Evolutionary conservation across 2,329 filamentous ascomycete species (phyloP), one percentile per base, ranked within the genome.

Genomic region (Simplicillium aogashimaense): DNA sequence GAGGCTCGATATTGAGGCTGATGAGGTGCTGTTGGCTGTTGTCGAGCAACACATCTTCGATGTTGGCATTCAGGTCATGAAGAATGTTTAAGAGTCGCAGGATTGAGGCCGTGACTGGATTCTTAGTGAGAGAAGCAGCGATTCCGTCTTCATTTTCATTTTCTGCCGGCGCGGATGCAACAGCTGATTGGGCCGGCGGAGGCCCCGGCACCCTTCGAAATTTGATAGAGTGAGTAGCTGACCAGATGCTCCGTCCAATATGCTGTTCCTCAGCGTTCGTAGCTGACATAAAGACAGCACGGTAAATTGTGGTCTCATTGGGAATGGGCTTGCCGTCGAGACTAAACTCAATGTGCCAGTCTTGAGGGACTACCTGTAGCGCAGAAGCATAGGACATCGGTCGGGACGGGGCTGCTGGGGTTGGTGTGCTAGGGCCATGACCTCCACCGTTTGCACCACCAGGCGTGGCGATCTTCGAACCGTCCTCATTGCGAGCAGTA

Each of bases 321-420:
- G 85, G 72, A 43, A 98, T 83, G 2, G 84, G 74, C 57, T 88
- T 87, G 39, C 76, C 83, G 47, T 94, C 83, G 37, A 97, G 75
- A 49, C 78, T 89, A 62, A 98, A 98, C 54, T 97, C 86, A 45
- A 98, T 88, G 53, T 98, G 90, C 92, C 92, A 98, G 55, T 97
- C 89, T 55, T 94, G 84, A 1, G 89, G 86, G 0, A 78, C 69
- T 12, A 85, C 70, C 50, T 89, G 85, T 39, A 94, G 76, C 4
- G 87, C 87, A 39, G 86, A 84, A 17, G 88, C 83, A 58, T 95
- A 95, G 0, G 88, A 87, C 61, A 86, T 78, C 2, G 82, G 74
- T 9, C 82, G 73, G 9, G 80, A 73, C 13, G 81, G 67, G 0
- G 76, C 56, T 2, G 70, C 63, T 16, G 72, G 64, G 2, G 69